Conservation (phyloP, 2,329 filamentous ascomycete genomes). For the Colletotrichum zoysiae region DNA sequence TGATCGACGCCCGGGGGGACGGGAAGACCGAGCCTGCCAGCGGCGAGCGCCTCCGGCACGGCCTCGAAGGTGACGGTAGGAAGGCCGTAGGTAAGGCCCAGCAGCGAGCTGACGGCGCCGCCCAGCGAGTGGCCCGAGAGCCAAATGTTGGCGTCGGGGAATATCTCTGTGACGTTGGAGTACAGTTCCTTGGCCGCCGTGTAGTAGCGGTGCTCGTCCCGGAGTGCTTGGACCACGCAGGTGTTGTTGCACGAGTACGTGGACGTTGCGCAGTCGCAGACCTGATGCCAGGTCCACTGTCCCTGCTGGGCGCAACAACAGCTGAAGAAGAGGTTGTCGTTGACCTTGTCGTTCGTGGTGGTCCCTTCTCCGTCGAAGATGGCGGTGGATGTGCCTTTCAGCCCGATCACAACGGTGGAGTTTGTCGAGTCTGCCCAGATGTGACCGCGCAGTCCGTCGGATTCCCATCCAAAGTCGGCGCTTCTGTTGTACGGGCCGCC, state of each 20-base stretch:
- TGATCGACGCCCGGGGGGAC: constrained; percentile 83
- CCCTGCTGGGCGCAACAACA: constrained; percentile 97
- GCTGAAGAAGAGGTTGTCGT: constrained; percentile 98
- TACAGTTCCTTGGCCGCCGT: constrained; percentile 90
- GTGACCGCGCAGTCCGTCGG: constrained; percentile 89
- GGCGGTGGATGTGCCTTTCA: constrained; percentile 92
- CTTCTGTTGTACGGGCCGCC: constrained; percentile 85
- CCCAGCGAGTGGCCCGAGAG: constrained; percentile 92
- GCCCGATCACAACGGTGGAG: constrained; percentile 87
- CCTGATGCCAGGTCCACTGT: constrained; percentile 88
- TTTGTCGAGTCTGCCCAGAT: constrained; percentile 91
- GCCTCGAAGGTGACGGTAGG: constrained; percentile 95
- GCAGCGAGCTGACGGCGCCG: constrained; percentile 86
- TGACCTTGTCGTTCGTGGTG: constrained; percentile 96
- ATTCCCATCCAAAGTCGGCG: constrained; percentile 91
- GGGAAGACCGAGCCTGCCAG: constrained; percentile 85
- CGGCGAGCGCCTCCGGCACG: constrained; percentile 90
- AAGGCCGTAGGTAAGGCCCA: constrained; percentile 90
- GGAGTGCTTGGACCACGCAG: constrained; percentile 81
- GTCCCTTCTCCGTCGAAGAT: constrained; percentile 98
- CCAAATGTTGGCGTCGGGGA: constrained; percentile 89
- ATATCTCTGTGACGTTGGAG: constrained; percentile 89
- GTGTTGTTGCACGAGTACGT: constrained; percentile 94
- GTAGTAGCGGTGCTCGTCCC: constrained; percentile 91
- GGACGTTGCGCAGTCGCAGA: constrained; percentile 90